These are phyloP conservation scores for Metschnikowia vanudenii DNA, from an alignment of 805 yeast genomes.

Conservation along the genomic window DNA sequence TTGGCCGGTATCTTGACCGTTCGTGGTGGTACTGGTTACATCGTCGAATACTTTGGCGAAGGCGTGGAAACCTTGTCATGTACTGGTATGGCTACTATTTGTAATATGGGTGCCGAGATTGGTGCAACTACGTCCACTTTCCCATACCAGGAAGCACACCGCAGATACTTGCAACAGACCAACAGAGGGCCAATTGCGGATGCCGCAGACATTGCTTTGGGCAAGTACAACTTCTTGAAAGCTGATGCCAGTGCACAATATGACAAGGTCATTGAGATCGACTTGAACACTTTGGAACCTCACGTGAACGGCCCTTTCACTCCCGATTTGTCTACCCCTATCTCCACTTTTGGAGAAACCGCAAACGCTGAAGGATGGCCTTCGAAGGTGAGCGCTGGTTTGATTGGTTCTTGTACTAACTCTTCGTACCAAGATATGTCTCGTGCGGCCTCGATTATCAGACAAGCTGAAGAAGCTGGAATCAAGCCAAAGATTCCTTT, in stretches of 20 bases:
- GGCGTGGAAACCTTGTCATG: slow-evolving; percentile 88
- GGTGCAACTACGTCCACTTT: slow-evolving; percentile 98
- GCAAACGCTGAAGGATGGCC: slow-evolving; percentile 85
- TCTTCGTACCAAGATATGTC: slow-evolving; percentile 98
- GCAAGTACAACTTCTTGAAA: slow-evolving; percentile 58
- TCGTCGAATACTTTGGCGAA: slow-evolving; percentile 94
- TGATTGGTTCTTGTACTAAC: slow-evolving; percentile 98
- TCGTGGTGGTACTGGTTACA: slow-evolving; percentile 96
- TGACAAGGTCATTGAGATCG: slow-evolving; percentile 88
- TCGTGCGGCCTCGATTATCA: slow-evolving; percentile 86
- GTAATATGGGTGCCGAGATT: slow-evolving; percentile 99
- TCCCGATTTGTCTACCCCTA: slow-evolving; percentile 94
- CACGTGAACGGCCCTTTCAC: slow-evolving; percentile 98
- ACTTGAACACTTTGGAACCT: slow-evolving; percentile 86
- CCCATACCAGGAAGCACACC: slow-evolving; percentile 87
- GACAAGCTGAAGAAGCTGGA: slow-evolving; percentile 84
- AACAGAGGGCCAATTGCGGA: slow-evolving; percentile 80
- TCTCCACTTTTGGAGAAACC: slow-evolving; percentile 73
- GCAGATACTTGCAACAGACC: slow-evolving; percentile 78
- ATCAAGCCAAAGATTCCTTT: slow-evolving; percentile 87
- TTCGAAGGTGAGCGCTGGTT: slow-evolving; percentile 78
- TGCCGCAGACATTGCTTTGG: slow-evolving; percentile 64
- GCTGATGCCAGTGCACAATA: slow-evolving; percentile 90
- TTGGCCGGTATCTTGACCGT: slow-evolving; percentile 92
- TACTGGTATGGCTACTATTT: slow-evolving; percentile 99